Conservation (phyloP, 306 rosid species). For the Fragaria ananassa region DNA sequence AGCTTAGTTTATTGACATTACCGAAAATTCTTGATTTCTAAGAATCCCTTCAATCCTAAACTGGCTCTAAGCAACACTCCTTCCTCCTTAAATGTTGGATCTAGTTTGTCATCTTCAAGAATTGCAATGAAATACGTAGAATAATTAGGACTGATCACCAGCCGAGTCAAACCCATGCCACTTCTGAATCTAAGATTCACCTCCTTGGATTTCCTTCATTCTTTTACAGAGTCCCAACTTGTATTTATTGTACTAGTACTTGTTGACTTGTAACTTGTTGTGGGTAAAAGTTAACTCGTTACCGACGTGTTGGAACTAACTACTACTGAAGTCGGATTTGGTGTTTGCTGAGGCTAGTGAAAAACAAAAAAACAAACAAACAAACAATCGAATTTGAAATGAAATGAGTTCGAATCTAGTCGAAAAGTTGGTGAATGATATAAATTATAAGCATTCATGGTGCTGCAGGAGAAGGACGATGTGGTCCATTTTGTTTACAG, state of each 20-base stretch:
- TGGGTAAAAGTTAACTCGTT: background rate
- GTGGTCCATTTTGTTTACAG: slow-evolving; percentile 9
- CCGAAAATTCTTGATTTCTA: background rate
- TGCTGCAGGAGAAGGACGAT: background rate
- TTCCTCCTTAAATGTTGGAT: background rate
- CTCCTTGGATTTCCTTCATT: background rate
- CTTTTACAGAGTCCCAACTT: background rate
- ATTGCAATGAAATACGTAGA: background rate
- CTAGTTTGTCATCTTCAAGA: background rate
- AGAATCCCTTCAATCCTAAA: background rate
- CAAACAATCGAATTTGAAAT: background rate
- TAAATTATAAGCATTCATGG: background rate
- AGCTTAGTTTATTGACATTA: no score
- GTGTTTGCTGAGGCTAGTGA: background rate
- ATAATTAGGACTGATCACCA: background rate
- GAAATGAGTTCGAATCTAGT: background rate
- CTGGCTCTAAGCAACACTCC: background rate
- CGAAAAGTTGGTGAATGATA: background rate
- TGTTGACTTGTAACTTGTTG: background rate
- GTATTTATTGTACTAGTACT: background rate
- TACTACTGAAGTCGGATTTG: background rate
- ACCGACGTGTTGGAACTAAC: background rate
- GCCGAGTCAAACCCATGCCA: background rate
- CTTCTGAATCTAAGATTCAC: background rate
- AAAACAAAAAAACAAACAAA: no score